phyloP scores from a whole-genome alignment of 2,329 filamentous ascomycete genomes.

The Fusarium bactridioides region DNA sequence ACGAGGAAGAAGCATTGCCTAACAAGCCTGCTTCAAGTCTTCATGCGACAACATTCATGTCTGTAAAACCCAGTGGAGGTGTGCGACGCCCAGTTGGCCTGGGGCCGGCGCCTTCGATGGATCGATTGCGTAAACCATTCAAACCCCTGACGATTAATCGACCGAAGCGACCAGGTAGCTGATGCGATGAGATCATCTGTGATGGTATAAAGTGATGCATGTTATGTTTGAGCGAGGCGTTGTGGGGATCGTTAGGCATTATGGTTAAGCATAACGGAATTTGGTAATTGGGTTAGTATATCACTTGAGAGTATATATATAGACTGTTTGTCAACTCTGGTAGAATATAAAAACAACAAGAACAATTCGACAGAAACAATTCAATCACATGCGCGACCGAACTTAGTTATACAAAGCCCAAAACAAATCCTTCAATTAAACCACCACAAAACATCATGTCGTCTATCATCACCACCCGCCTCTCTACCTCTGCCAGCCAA shows the following conservation, averaged over 20 bases:
- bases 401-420: background rate
- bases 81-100: constrained; percentile 56
- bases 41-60: constrained; percentile 60
- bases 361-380: background rate
- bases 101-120: constrained; percentile 57
- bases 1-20: constrained; percentile 40
- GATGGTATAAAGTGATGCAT: background rate
- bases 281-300: background rate
- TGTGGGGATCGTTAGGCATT: constrained; percentile 17
- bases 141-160: constrained; percentile 64
- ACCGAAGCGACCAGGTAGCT: constrained; percentile 39
- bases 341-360: background rate
- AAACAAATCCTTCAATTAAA: background rate
- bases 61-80: constrained; percentile 47
- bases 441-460: constrained; percentile 28
- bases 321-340: background rate
- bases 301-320: constrained; percentile 19
- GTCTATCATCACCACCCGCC: constrained; percentile 25
- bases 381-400: background rate
- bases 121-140: constrained; percentile 62
- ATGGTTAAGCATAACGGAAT: constrained; percentile 38
- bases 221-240: constrained; percentile 13
- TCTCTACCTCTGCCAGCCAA: constrained; percentile 18
- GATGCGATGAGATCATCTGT: constrained; percentile 8
- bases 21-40: constrained; percentile 53